Evolutionary conservation across 1,139 yeast species (phyloP).

Genomic region (Yarrowia galli): DNA sequence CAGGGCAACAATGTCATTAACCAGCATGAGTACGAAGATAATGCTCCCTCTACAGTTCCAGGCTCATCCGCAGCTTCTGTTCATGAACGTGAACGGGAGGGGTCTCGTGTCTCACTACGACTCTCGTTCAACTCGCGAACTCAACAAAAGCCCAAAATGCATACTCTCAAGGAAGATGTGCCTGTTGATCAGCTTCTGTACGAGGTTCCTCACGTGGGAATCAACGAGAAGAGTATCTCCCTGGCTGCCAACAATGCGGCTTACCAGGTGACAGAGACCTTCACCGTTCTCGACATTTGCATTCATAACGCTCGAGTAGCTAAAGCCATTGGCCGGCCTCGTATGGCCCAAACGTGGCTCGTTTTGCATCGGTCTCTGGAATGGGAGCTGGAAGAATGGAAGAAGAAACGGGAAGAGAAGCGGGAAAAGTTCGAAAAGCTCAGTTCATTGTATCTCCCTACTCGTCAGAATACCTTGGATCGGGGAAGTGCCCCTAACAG

Average conservation of each 20-base stretch:
- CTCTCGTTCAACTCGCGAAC: slow-evolving; percentile 18
- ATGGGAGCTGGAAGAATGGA: slow-evolving; percentile 35
- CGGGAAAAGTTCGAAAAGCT: background rate
- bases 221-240: slow-evolving; percentile 18
- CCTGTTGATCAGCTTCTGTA: slow-evolving; percentile 29
- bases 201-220: slow-evolving; percentile 38
- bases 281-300: slow-evolving; percentile 22
- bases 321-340: slow-evolving; percentile 40
- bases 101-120: background rate
- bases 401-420: slow-evolving; percentile 13
- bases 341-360: slow-evolving; percentile 40
- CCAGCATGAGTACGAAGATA: slow-evolving; percentile 5
- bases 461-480: slow-evolving; percentile 5
- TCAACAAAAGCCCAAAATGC: slow-evolving; percentile 23
- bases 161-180: slow-evolving; percentile 5
- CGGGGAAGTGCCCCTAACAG: slow-evolving; percentile 11
- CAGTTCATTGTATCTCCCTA: background rate
- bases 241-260: slow-evolving; percentile 12
- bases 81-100: slow-evolving; percentile 3
- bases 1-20: slow-evolving; percentile 54
- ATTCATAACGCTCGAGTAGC: slow-evolving; percentile 39
- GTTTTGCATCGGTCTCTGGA: slow-evolving; percentile 19
- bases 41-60: background rate
- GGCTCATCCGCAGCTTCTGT: slow-evolving; percentile 9
- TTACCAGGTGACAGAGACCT: background rate